Evolutionary conservation across 2,329 filamentous ascomycete species (phyloP), one percentile per base, ranked within the genome.

Genomic region (Nakataea oryzae): DNA sequence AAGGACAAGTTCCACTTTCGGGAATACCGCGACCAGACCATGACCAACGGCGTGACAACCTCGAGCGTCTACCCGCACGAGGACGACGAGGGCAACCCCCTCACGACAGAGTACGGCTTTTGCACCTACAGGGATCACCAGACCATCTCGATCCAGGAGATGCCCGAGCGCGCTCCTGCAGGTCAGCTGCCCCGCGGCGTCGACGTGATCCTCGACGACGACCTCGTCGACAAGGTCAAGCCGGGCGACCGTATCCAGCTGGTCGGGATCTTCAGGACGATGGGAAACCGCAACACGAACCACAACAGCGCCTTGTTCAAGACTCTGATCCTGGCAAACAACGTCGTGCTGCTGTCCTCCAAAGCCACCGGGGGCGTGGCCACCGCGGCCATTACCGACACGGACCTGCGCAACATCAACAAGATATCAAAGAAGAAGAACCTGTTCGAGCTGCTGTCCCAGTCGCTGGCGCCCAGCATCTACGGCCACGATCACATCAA

Each of bases 401-500:
- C 90, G 1, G 95, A 99, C 71, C 96, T 99, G 72, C 89, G 95
- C 69, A 97, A 99, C 72, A 99, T 99, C 80, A 97, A 97, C 80
- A 97, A 96, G 75, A 84, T 97, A 62, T 82, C 93, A 12, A 99
- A 97, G 80, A 95, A 95, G 75, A 93, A 88, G 76, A 93, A 95
- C 66, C 83, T 97, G 3, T 96, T 99, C 66, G 91, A 97, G 62
- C 79, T 99, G 56, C 82, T 99, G 8, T 95, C 95, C 0, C 93
- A 97, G 69, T 97, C 93, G 1, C 81, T 99, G 26, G 95, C 95
- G 1, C 95, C 95, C 0, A 97, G 93, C 76, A 99, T 99, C 63
- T 97, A 91, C 70, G 95, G 95, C 0, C 95, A 99, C 70, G 93
- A 96, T 70, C 90, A 97, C 73, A 96, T 99, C 77, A 99, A 99